A percentile compares a stretch with the other conserved stretches of the same genome.
phyloP scores from a whole-genome alignment of 495 filamentous ascomycete genomes.

The Parathielavia appendiculata region DNA sequence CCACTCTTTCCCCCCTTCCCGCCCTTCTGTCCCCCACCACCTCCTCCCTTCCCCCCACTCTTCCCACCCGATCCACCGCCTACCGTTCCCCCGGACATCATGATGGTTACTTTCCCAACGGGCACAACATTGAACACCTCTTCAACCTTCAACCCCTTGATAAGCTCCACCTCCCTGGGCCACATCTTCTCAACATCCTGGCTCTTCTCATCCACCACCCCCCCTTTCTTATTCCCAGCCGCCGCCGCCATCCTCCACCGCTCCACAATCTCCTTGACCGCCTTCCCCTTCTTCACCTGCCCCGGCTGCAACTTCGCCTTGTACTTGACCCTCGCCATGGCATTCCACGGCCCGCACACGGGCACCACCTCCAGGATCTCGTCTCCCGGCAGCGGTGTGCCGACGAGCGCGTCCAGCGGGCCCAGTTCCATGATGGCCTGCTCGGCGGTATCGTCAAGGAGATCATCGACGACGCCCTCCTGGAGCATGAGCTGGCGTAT shows the following conservation, averaged over 20 bases:
- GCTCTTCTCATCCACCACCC: slow-evolving; percentile 52
- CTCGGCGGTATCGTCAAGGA: slow-evolving; percentile 31
- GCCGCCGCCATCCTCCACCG: slow-evolving; percentile 63
- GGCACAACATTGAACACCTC: slow-evolving; percentile 79
- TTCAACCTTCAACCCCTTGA: slow-evolving; percentile 72
- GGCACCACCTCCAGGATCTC: slow-evolving; percentile 87
- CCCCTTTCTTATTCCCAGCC: slow-evolving; percentile 36
- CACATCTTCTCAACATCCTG: slow-evolving; percentile 71
- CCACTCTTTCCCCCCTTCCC: slow-evolving; percentile 13
- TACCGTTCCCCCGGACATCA: slow-evolving; percentile 54
- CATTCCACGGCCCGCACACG: slow-evolving; percentile 84
- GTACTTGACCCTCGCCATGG: slow-evolving; percentile 75
- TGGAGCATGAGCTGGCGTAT: slow-evolving; percentile 47
- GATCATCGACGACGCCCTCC: slow-evolving; percentile 34
- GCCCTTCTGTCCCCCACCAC: slow-evolving; percentile 15
- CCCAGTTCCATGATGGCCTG: slow-evolving; percentile 53
- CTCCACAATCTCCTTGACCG: slow-evolving; percentile 77
- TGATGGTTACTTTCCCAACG: slow-evolving; percentile 79
- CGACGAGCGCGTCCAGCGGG: slow-evolving; percentile 69
- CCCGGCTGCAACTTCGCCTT: slow-evolving; percentile 91
- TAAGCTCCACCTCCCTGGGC: slow-evolving; percentile 73
- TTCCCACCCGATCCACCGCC: slow-evolving; percentile 41
- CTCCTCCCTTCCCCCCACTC: slow-evolving; percentile 33
- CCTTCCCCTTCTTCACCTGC: slow-evolving; percentile 86
- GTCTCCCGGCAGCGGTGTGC: slow-evolving; percentile 71